These are phyloP conservation scores for Ogataea minuta DNA, from an alignment of 805 yeast species.

Conservation along the genomic window DNA sequence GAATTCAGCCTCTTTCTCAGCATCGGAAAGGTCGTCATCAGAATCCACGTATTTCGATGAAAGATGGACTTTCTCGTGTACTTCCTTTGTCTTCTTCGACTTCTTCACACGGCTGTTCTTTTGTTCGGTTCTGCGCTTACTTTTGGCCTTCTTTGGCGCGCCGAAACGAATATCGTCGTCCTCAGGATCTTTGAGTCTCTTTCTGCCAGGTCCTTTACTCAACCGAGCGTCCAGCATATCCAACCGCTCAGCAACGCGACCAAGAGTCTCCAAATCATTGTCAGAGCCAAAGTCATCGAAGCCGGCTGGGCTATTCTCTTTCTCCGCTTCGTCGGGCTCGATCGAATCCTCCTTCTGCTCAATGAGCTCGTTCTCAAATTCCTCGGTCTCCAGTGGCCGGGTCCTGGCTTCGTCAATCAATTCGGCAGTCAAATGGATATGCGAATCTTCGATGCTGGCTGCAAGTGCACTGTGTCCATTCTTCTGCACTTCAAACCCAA, in stretches of 20 bases:
- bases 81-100: slow-evolving; percentile 4
- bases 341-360: slow-evolving; percentile 8
- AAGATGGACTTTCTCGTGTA: slow-evolving; percentile 27
- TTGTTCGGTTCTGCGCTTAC: slow-evolving; percentile 11
- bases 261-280: slow-evolving; percentile 26
- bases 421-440: slow-evolving; percentile 13
- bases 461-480: neutral
- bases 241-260: slow-evolving; percentile 21
- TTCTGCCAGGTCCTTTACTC: slow-evolving; percentile 24
- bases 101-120: slow-evolving; percentile 14
- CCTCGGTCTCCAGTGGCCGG: slow-evolving; percentile 26
- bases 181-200: slow-evolving; percentile 13
- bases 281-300: slow-evolving; percentile 40
- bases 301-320: neutral
- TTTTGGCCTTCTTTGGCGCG: slow-evolving; percentile 15
- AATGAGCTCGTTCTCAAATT: slow-evolving; percentile 20
- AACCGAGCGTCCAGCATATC: slow-evolving; percentile 39
- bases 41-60: slow-evolving; percentile 57
- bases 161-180: slow-evolving; percentile 14
- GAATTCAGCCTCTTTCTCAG: slow-evolving; percentile 49
- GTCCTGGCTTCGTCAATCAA: slow-evolving; percentile 20
- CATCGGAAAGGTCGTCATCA: slow-evolving; percentile 65
- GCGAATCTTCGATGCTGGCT: slow-evolving; percentile 4
- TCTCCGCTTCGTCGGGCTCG: slow-evolving; percentile 29
- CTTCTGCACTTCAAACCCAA: slow-evolving; percentile 19